Conservation (phyloP, 495 filamentous ascomycete species). For the Parathielavia appendiculata region DNA sequence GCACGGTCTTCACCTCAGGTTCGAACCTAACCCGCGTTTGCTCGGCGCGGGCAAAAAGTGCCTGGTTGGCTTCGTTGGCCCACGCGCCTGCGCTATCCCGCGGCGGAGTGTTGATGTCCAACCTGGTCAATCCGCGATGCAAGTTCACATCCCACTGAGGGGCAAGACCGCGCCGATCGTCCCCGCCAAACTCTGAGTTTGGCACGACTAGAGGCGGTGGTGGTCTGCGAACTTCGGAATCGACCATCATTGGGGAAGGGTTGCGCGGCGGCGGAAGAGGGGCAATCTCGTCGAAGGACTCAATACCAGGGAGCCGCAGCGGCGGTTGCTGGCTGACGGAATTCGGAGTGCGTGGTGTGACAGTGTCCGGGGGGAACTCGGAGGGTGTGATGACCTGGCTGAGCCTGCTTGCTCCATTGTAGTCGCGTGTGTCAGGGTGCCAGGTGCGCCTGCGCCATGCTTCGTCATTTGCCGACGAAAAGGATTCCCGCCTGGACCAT, state of each 20-base stretch:
- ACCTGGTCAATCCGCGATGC: slow-evolving; percentile 65
- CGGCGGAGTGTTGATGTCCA: slow-evolving; percentile 61
- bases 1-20: slow-evolving; percentile 24
- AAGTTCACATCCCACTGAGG: slow-evolving; percentile 72
- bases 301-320: slow-evolving; percentile 76
- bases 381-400: slow-evolving; percentile 53
- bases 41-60: slow-evolving; percentile 46
- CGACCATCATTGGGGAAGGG: slow-evolving; percentile 65
- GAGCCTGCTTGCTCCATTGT: slow-evolving; percentile 40
- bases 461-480: slow-evolving; percentile 57
- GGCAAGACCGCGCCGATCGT: slow-evolving; percentile 54
- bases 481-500: slow-evolving; percentile 58
- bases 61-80: slow-evolving; percentile 47
- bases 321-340: slow-evolving; percentile 31
- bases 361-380: slow-evolving; percentile 54
- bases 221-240: slow-evolving; percentile 44
- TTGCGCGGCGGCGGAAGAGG: slow-evolving; percentile 57
- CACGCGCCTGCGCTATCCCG: slow-evolving; percentile 51
- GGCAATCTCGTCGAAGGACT: slow-evolving; percentile 75
- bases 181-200: slow-evolving; percentile 46
- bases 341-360: slow-evolving; percentile 47
- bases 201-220: slow-evolving; percentile 28
- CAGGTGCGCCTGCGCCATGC: slow-evolving; percentile 80
- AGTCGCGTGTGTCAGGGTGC: slow-evolving; percentile 73
- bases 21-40: slow-evolving; percentile 47